These are phyloP conservation scores for Schizophyllum commune DNA, from an alignment of 1,284 basidiomycete species.

Conservation along the genomic window DNA sequence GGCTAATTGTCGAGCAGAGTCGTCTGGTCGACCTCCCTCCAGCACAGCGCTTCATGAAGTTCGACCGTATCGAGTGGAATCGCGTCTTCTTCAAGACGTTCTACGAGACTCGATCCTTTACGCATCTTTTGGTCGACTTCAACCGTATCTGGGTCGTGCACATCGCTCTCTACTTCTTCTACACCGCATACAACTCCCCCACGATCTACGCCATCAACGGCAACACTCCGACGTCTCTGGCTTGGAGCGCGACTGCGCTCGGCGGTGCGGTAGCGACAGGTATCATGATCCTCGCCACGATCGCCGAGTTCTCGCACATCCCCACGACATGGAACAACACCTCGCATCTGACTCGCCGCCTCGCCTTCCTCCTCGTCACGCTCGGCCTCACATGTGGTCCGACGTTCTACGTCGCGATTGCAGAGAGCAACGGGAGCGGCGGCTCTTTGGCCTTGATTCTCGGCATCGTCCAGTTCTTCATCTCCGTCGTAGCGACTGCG, in stretches of 20 bases:
- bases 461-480: constrained; percentile 88
- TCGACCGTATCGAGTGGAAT: constrained; percentile 92
- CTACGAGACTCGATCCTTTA: constrained; percentile 89
- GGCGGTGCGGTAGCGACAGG: constrained; percentile 86
- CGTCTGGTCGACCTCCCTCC: constrained; percentile 86
- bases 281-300: constrained; percentile 90
- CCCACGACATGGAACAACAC: constrained; percentile 97
- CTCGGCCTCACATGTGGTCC: constrained; percentile 83
- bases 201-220: constrained; percentile 63
- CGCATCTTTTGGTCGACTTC: constrained; percentile 94
- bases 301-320: constrained; percentile 92
- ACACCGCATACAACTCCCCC: constrained; percentile 91
- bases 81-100: constrained; percentile 96
- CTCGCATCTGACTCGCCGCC: constrained; percentile 82
- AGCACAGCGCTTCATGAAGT: constrained; percentile 89
- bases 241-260: constrained; percentile 84
- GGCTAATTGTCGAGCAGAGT: constrained; percentile 38
- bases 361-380: constrained; percentile 79
- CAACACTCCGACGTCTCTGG: constrained; percentile 59
- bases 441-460: constrained; percentile 77
- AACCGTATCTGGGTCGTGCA: constrained; percentile 97
- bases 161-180: constrained; percentile 88
- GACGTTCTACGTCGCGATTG: constrained; percentile 84
- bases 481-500: constrained; percentile 75
- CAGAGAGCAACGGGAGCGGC: constrained; percentile 48